Evolutionary conservation across 331 rosid genomes (phyloP), one percentile per base, ranked within the genome.

Genomic region (Rhamnella rubrinervis): DNA sequence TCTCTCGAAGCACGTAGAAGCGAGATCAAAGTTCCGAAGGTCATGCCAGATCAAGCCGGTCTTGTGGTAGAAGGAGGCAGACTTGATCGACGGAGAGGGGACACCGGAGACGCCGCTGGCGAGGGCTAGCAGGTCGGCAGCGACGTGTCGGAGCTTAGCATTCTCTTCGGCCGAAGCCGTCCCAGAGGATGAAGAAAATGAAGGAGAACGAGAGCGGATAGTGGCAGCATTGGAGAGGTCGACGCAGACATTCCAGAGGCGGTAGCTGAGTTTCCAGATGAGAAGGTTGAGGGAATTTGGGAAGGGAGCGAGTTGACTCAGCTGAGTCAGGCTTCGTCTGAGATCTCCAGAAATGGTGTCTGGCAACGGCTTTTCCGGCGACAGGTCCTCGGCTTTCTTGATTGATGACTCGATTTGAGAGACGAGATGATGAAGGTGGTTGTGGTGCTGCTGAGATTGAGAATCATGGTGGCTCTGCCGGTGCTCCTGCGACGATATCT

Each of bases 241-340:
- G 55, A 93, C 96, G 66, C 98, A 93, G 8, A 89, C 82, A 55
- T 93, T 93, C 98, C 98, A 93, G 74, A 93, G 96, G 67, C 96
- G 97, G 71, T 81, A 93, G 59, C 95, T 85, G 73, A 93, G 89
- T 61, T 93, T 93, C 98, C 98, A 93, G n/a, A 91, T 65, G 38
- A 71, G 86, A 66, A 93, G 91, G 71, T 84, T 87, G 60, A 77
- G 19, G 6, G 93, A 77, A 82, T 87, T 85, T 3, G 92, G 66
- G 66, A 93, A 73, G 4, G 92, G 95, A 20, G 83, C 61, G 44
- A 63, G 72, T 50, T 83, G 95, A 58, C 72, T 77, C 20, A 91
- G 74, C 14, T 84, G 84, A 72, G 75, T 70, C 15, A 89, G 78
- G 75, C 28, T 25, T 38, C 70, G 78, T 17, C 91, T 81, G 76